These are phyloP conservation scores for Verticillium albo-atrum DNA, from an alignment of 2,329 filamentous ascomycete genomes.

Conservation along the genomic window DNA sequence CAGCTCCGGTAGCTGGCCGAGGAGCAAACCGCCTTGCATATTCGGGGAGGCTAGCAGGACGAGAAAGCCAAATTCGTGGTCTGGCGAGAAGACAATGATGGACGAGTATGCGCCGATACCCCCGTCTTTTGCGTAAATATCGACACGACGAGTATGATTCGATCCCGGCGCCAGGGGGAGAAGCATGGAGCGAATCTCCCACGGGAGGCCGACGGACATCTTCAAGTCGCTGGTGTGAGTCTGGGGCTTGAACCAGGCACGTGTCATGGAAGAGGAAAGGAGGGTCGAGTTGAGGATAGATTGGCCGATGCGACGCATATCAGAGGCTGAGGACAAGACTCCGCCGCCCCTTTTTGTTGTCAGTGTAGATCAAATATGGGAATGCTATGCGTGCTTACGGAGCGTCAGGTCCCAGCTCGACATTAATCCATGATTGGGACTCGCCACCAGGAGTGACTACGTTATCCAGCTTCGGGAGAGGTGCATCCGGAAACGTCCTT, in stretches of 20 bases:
- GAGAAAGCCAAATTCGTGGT: constrained; percentile 18
- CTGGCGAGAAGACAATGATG: constrained; percentile 15
- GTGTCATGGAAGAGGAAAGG: constrained; percentile 3
- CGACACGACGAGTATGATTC: constrained; percentile 21
- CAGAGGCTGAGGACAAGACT: constrained; percentile 4
- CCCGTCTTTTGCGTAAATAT: constrained; percentile 21
- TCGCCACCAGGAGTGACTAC: not conserved
- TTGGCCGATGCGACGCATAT: constrained; percentile 10
- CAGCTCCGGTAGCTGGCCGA: constrained; percentile 9
- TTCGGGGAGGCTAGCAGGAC: constrained; percentile 18
- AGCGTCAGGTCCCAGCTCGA: not conserved
- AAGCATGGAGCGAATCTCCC: constrained; percentile 15
- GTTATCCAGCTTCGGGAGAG: not conserved
- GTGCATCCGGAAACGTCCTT: constrained; percentile 1
- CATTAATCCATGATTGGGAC: not conserved
- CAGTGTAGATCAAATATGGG: not conserved
- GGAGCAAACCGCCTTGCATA: not conserved
- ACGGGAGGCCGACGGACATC: constrained; percentile 12
- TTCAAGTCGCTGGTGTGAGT: constrained; percentile 8
- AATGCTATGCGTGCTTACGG: constrained; percentile 1
- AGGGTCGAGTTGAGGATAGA: constrained; percentile 15
- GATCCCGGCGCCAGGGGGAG: constrained; percentile 7
- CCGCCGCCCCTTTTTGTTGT: constrained; percentile 8
- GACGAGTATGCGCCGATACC: constrained; percentile 20
- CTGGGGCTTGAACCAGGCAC: constrained; percentile 15